Conservation (phyloP, 768 basidiomycete species). For the Lanmaoa pseudosensibilis region DNA sequence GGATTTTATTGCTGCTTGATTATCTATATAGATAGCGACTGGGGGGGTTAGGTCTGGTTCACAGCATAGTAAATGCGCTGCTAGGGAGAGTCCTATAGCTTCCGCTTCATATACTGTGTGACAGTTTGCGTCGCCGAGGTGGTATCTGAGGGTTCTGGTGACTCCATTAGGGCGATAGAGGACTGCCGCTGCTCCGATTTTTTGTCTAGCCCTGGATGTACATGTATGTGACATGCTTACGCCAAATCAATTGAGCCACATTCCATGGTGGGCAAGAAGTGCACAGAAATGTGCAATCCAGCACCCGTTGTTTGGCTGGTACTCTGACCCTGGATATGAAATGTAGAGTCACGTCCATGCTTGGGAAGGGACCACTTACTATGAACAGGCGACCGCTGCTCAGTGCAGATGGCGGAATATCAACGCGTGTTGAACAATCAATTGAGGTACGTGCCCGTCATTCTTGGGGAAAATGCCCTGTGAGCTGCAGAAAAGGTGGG, state of each 20-base stretch:
- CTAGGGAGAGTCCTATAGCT: no score
- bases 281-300: constrained; percentile 58
- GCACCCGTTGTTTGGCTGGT: constrained; percentile 89
- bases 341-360: constrained; percentile 4
- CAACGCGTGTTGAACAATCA: not conserved
- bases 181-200: no score
- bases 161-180: no score
- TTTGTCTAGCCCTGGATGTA: no score
- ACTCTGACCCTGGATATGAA: constrained; percentile 65
- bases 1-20: no score
- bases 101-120: no score
- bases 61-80: no score
- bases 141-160: no score
- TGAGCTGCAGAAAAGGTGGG: not conserved
- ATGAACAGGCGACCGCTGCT: no score
- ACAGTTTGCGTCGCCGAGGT: no score
- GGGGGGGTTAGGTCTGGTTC: no score
- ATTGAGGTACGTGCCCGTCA: not conserved
- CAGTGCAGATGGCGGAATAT: not conserved
- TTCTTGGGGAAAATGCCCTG: constrained; percentile 6
- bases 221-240: constrained; percentile 40
- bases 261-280: constrained; percentile 95
- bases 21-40: no score
- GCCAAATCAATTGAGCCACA: constrained; percentile 88
- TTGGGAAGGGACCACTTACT: not conserved